phyloP scores from a whole-genome alignment of 2,329 filamentous ascomycete genomes.

The Drechmeria coniospora region DNA sequence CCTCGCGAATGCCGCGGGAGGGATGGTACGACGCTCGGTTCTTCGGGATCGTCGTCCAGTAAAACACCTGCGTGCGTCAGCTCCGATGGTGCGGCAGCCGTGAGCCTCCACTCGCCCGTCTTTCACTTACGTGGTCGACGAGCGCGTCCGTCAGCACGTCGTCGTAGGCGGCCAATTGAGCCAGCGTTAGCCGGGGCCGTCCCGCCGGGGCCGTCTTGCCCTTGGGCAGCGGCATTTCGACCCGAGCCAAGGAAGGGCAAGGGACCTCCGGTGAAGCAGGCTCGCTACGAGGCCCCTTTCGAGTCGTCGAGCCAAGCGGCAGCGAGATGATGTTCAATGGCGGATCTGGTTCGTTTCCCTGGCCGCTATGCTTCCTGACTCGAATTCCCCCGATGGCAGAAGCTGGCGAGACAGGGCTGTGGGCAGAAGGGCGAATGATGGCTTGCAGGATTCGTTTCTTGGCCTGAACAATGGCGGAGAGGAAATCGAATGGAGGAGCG shows the following conservation, averaged over 20 bases:
- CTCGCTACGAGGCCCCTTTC: too few species aligned
- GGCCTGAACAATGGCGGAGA: too few species aligned
- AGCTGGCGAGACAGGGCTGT: too few species aligned
- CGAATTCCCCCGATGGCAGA: too few species aligned
- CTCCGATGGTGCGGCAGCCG: background rate
- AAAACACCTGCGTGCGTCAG: constrained; percentile 54
- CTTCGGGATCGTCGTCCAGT: constrained; percentile 93
- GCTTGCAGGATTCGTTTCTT: too few species aligned
- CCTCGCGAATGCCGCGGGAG: constrained; percentile 59
- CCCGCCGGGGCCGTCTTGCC: constrained; percentile 25
- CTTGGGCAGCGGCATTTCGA: constrained; percentile 21
- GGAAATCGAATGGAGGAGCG: too few species aligned
- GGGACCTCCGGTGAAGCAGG: background rate
- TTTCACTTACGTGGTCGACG: constrained; percentile 69
- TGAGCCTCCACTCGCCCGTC: background rate
- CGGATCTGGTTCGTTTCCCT: too few species aligned
- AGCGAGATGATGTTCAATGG: too few species aligned
- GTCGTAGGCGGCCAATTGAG: constrained; percentile 83
- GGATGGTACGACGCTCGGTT: constrained; percentile 77
- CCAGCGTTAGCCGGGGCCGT: constrained; percentile 65
- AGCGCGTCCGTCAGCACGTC: constrained; percentile 91
- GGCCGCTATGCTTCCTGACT: too few species aligned
- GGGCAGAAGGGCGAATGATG: too few species aligned
- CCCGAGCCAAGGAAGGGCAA: background rate
- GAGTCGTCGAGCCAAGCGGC: too few species aligned